Percentiles rank a stretch among this genome's conserved stretches.
Conservation (phyloP, 179 eudicot genomes). For the Spinacia oleracea region DNA sequence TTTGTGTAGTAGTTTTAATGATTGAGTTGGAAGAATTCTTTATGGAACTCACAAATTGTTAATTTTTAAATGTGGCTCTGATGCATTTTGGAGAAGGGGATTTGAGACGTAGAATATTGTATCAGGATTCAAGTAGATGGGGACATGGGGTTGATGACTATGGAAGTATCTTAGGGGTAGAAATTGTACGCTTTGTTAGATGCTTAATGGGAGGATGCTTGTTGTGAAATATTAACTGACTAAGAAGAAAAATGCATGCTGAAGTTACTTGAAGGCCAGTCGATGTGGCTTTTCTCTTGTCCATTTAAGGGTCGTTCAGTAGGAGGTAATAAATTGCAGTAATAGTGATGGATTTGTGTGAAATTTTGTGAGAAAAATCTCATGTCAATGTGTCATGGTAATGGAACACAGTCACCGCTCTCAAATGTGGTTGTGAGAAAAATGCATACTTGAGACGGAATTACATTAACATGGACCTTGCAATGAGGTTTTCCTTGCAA, state of each 20-base stretch:
- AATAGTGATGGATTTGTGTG: no score
- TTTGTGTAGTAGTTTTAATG: neutral
- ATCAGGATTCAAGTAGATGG: neutral
- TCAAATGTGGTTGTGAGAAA: no score
- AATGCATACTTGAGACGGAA: no score
- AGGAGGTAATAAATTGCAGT: no score
- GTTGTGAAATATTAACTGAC: neutral
- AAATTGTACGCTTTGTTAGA: neutral
- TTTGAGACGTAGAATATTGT: neutral
- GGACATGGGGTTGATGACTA: neutral
- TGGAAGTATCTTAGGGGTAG: neutral
- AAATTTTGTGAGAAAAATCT: no score
- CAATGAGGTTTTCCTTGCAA: no score
- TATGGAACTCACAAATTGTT: neutral
- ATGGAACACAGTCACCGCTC: no score
- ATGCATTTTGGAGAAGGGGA: neutral
- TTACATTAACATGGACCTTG: no score
- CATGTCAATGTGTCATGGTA: no score
- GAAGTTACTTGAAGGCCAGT: neutral
- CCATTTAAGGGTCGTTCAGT: neutral
- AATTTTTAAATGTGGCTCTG: neutral
- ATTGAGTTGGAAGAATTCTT: neutral
- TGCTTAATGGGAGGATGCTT: neutral
- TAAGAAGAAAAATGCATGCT: neutral
- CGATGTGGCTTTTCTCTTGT: neutral